phyloP scores from a whole-genome alignment of 352 stramenopile species.

The Pythium phragmiticola region DNA sequence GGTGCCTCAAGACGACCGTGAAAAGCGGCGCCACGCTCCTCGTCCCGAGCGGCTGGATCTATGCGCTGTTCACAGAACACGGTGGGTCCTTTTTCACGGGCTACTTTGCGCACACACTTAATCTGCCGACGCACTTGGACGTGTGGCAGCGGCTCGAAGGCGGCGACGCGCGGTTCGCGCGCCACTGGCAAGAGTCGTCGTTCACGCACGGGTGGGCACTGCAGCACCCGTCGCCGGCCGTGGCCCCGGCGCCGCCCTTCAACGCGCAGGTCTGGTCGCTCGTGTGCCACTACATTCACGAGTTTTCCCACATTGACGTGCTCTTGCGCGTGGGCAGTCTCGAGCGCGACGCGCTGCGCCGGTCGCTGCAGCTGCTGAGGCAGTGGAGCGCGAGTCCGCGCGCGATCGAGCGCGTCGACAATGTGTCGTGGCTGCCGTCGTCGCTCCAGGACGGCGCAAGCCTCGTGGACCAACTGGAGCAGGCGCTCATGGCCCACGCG shows the following conservation, averaged over 20 bases:
- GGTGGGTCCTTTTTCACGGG: constrained; percentile 57
- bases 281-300: constrained; percentile 56
- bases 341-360: constrained; percentile 49
- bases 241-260: constrained; percentile 25
- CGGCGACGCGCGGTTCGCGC: constrained; percentile 31
- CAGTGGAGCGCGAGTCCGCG: constrained; percentile 46
- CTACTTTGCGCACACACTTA: constrained; percentile 55
- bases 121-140: constrained; percentile 43
- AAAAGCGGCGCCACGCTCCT: constrained; percentile 46
- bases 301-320: constrained; percentile 44
- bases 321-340: constrained; percentile 37
- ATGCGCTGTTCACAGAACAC: constrained; percentile 56
- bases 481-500: constrained; percentile 37
- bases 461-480: constrained; percentile 56
- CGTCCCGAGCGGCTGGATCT: constrained; percentile 69
- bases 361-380: constrained; percentile 48
- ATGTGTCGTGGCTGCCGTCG: constrained; percentile 44
- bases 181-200: constrained; percentile 32
- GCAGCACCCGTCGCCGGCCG: constrained; percentile 21
- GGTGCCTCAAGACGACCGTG: constrained; percentile 73
- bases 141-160: constrained; percentile 47
- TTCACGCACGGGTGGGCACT: constrained; percentile 37
- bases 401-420: constrained; percentile 36
- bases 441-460: constrained; percentile 52
- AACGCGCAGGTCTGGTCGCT: constrained; percentile 59